A percentile compares a stretch with the other conserved stretches of the same genome.
phyloP scores from a whole-genome alignment of 768 basidiomycete species.

The Lentinula guzmanii region DNA sequence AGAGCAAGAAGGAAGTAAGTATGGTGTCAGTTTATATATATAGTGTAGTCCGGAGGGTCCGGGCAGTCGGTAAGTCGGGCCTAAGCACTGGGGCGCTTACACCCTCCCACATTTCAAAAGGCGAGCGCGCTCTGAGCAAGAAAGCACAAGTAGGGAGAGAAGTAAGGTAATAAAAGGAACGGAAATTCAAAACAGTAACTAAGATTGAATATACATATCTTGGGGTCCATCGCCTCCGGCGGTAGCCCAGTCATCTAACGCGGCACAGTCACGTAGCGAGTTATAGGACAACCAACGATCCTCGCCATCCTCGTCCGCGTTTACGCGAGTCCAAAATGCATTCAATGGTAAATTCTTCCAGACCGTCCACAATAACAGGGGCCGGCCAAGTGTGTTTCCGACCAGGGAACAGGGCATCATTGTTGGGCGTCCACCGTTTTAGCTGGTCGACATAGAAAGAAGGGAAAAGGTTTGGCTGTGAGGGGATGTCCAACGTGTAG shows the following conservation, averaged over 20 bases:
- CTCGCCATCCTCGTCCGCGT: conserved; percentile 16
- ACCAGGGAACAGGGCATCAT: conserved; percentile 17
- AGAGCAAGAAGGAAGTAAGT: no score
- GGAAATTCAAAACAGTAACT: no score
- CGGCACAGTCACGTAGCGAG: conserved; percentile 10
- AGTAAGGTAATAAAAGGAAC: no score
- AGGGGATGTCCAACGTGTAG: conserved; percentile 13
- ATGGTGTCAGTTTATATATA: no score
- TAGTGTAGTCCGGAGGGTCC: no score
- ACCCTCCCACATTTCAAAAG: no score
- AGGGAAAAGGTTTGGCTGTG: conserved; percentile 12
- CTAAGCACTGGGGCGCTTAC: no score
- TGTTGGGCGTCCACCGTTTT: conserved; percentile 11
- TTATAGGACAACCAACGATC: conserved; percentile 15
- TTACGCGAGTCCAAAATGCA: conserved; percentile 14
- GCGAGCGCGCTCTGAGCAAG: no score
- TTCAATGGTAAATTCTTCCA: conserved; percentile 16
- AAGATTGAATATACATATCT: no score
- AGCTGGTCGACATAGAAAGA: conserved; percentile 24
- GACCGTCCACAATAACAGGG: conserved; percentile 9
- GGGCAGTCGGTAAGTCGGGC: no score
- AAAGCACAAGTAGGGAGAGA: no score
- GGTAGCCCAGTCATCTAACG: conserved; percentile 2
- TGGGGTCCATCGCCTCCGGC: background rate
- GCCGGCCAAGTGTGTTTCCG: conserved; percentile 10